Conservation (phyloP, 2,329 filamentous ascomycete genomes). For the Monosporascus sp. region DNA sequence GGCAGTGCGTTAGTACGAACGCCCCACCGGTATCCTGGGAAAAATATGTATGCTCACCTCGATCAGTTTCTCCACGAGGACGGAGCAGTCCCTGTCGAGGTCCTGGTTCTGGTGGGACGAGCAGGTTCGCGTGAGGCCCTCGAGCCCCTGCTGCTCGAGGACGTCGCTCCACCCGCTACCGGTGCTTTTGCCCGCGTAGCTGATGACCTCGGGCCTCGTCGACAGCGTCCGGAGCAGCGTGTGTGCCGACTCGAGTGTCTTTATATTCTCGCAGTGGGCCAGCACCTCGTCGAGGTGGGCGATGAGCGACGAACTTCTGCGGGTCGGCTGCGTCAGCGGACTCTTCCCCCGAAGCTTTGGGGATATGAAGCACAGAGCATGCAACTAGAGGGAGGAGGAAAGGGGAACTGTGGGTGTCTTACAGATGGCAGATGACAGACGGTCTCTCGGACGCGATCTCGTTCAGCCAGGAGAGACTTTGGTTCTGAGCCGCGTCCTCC, state of each 20-base stretch:
- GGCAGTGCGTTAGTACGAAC: no score
- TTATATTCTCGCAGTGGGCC: conserved; percentile 56
- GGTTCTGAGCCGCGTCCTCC: conserved; percentile 57
- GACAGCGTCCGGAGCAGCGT: conserved; percentile 54
- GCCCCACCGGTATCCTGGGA: no score
- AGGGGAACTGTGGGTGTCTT: conserved; percentile 21
- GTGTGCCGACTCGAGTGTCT: conserved; percentile 56
- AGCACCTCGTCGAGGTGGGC: conserved; percentile 57
- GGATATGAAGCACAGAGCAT: background rate
- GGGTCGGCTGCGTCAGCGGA: background rate
- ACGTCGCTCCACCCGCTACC: conserved; percentile 45
- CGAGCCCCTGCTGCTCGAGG: conserved; percentile 57
- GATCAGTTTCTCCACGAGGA: conserved; percentile 55
- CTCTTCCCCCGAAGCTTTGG: no score
- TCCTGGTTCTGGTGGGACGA: conserved; percentile 46
- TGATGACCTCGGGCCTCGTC: conserved; percentile 45
- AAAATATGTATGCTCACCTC: conserved; percentile 38
- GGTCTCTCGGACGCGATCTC: conserved; percentile 50
- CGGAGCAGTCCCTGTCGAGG: conserved; percentile 46
- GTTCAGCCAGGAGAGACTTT: conserved; percentile 55
- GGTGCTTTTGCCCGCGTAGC: conserved; percentile 41
- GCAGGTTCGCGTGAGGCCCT: conserved; percentile 56
- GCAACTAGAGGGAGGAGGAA: no score
- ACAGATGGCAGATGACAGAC: conserved; percentile 54
- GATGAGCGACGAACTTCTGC: conserved; percentile 51